phyloP scores from a whole-genome alignment of 495 filamentous ascomycete species.

The Penicillium diatomitis region DNA sequence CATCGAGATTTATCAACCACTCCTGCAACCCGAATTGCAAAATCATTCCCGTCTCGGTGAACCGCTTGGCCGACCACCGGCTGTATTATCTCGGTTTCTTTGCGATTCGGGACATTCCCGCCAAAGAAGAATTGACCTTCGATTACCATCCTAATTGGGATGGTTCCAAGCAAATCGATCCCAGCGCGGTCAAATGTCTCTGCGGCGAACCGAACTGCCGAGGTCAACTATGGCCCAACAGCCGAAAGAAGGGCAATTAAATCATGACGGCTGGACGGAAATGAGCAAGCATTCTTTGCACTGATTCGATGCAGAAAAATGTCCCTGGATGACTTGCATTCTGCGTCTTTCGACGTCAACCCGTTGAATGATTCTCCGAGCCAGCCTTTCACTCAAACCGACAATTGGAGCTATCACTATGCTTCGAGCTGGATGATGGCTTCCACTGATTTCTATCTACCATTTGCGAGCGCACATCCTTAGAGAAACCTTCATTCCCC shows the following conservation, averaged over 20 bases:
- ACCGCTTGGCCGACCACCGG: conserved; percentile 55
- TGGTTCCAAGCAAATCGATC: conserved; percentile 39
- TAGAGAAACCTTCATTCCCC: no score
- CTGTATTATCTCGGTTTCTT: conserved; percentile 89
- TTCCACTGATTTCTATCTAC: no score
- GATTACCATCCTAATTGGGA: conserved; percentile 63
- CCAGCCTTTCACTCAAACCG: no score
- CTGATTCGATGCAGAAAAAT: no score
- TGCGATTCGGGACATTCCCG: conserved; percentile 57
- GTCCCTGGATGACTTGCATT: no score
- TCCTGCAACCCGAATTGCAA: conserved; percentile 66
- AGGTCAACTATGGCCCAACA: conserved; percentile 53
- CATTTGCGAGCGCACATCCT: no score
- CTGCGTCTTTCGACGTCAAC: no score
- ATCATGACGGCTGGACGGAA: background rate
- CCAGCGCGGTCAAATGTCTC: conserved; percentile 52
- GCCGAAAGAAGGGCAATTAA: conserved; percentile 19
- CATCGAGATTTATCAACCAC: conserved; percentile 58
- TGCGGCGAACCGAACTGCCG: conserved; percentile 61
- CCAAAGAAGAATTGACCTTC: conserved; percentile 72
- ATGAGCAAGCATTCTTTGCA: background rate
- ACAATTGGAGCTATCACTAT: no score
- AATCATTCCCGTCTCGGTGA: conserved; percentile 73
- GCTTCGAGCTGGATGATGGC: no score
- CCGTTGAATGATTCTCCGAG: no score